A percentile compares a stretch with the other conserved stretches of the same genome.
phyloP scores from a whole-genome alignment of 1,284 basidiomycete genomes.

The Apiotrichum porosum region DNA sequence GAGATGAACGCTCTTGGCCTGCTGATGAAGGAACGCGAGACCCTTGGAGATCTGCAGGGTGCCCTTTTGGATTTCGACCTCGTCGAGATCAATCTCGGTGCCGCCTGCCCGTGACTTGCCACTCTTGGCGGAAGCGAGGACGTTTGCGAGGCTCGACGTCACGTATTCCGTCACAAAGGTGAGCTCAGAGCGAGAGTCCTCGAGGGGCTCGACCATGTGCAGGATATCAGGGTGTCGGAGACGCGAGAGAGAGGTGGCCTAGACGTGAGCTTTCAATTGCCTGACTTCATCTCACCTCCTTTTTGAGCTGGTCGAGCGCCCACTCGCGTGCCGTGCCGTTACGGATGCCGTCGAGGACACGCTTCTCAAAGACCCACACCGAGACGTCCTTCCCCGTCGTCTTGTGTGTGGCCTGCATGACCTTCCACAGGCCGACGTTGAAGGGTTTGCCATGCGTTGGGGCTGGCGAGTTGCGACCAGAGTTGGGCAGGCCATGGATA shows the following conservation, averaged over 20 bases:
- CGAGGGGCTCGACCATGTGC: slow-evolving; percentile 98
- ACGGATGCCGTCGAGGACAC: slow-evolving; percentile 65
- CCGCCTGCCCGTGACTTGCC: slow-evolving; percentile 51
- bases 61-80: slow-evolving; percentile 85
- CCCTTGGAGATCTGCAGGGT: slow-evolving; percentile 91
- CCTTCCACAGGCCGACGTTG: slow-evolving; percentile 78
- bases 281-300: slow-evolving; percentile 61
- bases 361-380: slow-evolving; percentile 86
- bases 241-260: slow-evolving; percentile 81
- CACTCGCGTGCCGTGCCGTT: slow-evolving; percentile 56
- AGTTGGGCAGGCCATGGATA: slow-evolving; percentile 42
- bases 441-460: slow-evolving; percentile 48
- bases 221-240: slow-evolving; percentile 91
- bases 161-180: slow-evolving; percentile 91
- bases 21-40: slow-evolving; percentile 84
- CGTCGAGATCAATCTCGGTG: slow-evolving; percentile 68
- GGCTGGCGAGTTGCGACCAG: slow-evolving; percentile 48
- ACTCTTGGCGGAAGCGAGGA: slow-evolving; percentile 58
- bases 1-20: slow-evolving; percentile 84
- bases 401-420: slow-evolving; percentile 78
- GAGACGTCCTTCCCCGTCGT: slow-evolving; percentile 79
- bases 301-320: slow-evolving; percentile 74
- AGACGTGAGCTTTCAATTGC: slow-evolving; percentile 10
- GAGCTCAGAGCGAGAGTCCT: slow-evolving; percentile 80
- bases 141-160: slow-evolving; percentile 55